Conservation (phyloP, 73 alveolate genomes). For the Durusdinium trenchii region DNA sequence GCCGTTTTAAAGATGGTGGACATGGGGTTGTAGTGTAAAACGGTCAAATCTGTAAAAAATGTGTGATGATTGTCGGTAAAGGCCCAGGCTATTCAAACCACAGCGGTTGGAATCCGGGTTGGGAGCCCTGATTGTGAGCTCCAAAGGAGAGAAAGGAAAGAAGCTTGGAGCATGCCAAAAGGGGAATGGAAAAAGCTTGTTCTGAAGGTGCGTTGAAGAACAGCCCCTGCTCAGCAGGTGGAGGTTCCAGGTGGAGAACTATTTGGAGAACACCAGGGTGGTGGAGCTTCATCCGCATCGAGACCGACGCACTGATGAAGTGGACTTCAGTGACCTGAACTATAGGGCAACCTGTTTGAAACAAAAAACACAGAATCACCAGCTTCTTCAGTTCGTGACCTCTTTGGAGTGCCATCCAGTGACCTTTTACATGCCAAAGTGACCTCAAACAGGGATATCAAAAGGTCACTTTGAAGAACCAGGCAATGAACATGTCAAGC, state of each 20-base stretch:
- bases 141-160: too few relatives aligned
- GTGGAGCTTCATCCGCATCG: not conserved
- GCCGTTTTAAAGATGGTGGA: not conserved
- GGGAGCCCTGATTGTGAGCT: too few relatives aligned
- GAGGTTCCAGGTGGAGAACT: not conserved
- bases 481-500: not conserved
- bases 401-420: too few relatives aligned
- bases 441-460: too few relatives aligned
- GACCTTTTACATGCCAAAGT: too few relatives aligned
- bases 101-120: too few relatives aligned
- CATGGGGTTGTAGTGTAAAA: not conserved
- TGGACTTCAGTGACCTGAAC: not conserved
- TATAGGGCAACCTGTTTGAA: not conserved
- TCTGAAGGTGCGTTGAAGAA: not conserved
- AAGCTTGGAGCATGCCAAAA: not conserved
- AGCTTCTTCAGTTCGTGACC: not conserved
- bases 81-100: not conserved
- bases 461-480: too few relatives aligned
- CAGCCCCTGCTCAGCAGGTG: not conserved
- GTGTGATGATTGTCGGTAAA: not conserved
- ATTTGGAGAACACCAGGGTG: too few relatives aligned
- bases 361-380: not conserved
- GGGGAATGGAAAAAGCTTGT: not conserved
- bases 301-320: not conserved
- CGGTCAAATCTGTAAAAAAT: not conserved